phyloP scores from a whole-genome alignment of 2,329 filamentous ascomycete species.

The Fusarium penzigii region DNA sequence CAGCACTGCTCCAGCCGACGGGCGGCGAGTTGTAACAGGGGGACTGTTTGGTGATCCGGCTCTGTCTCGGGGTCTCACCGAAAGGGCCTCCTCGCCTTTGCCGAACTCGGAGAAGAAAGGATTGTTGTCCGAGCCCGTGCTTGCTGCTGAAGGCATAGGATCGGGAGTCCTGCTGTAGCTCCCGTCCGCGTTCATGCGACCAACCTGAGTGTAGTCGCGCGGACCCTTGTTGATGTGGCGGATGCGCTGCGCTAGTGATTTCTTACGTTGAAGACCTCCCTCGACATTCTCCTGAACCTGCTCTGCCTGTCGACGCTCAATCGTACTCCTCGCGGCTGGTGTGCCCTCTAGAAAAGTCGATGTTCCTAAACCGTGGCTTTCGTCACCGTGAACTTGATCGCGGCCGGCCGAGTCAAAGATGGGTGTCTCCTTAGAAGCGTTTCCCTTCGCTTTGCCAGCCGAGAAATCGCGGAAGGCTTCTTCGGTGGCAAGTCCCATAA shows the following conservation, averaged over 20 bases:
- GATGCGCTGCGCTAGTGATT: constrained; percentile 90
- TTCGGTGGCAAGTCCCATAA: constrained; percentile 77
- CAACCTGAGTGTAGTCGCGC: constrained; percentile 60
- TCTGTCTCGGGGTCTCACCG: constrained; percentile 42
- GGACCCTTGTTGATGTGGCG: constrained; percentile 77
- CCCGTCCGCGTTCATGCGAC: constrained; percentile 57
- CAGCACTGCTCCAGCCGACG: constrained; percentile 44
- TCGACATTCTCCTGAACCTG: constrained; percentile 59
- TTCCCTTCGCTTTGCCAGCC: constrained; percentile 32
- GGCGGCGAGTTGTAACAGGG: constrained; percentile 41
- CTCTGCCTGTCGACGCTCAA: constrained; percentile 73
- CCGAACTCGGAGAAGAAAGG: constrained; percentile 83
- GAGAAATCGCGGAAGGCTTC: constrained; percentile 86
- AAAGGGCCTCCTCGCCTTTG: constrained; percentile 55
- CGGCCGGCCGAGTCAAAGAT: constrained; percentile 70
- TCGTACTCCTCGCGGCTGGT: constrained; percentile 78
- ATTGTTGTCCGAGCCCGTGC: constrained; percentile 51
- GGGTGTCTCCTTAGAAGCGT: constrained; percentile 40
- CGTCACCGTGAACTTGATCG: constrained; percentile 76
- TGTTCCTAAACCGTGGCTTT: constrained; percentile 82
- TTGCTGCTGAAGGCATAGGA: constrained; percentile 35
- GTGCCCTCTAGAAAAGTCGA: constrained; percentile 96
- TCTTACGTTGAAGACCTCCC: constrained; percentile 78
- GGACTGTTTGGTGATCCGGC: constrained; percentile 58
- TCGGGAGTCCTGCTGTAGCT: constrained; percentile 45